These are phyloP conservation scores for Suillus weaverae DNA, from an alignment of 768 basidiomycete species.

Conservation along the genomic window DNA sequence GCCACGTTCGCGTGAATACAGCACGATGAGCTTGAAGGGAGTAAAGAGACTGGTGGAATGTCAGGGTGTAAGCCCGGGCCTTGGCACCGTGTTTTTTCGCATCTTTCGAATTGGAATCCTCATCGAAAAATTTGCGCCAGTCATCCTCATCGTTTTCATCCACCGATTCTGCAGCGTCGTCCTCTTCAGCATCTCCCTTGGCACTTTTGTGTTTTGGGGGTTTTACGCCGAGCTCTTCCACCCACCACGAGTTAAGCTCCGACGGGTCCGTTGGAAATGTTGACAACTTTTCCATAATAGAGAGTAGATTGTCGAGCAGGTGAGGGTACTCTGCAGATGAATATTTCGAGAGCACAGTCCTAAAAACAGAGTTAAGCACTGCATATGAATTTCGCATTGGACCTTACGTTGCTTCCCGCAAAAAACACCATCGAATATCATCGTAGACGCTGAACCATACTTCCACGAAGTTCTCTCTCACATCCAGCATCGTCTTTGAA, in stretches of 20 bases:
- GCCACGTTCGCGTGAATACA: slow-evolving; percentile 82
- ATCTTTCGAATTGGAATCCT: slow-evolving; percentile 43
- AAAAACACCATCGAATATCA: slow-evolving; percentile 88
- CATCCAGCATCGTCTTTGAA: slow-evolving; percentile 53
- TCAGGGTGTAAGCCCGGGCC: slow-evolving; percentile 60
- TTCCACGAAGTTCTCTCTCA: slow-evolving; percentile 61
- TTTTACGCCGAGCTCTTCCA: slow-evolving; percentile 60
- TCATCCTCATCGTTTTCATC: slow-evolving; percentile 51
- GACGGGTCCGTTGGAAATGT: slow-evolving; percentile 72
- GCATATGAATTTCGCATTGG: slow-evolving; percentile 1
- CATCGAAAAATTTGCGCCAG: slow-evolving; percentile 86
- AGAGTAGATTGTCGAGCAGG: slow-evolving; percentile 54
- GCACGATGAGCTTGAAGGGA: slow-evolving; percentile 75
- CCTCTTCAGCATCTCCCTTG: slow-evolving; percentile 41
- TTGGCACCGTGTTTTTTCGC: slow-evolving; percentile 37
- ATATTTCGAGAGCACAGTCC: slow-evolving; percentile 25
- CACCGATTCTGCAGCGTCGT: slow-evolving; percentile 33
- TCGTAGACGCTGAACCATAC: slow-evolving; percentile 78
- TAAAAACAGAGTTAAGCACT: slow-evolving; percentile 9
- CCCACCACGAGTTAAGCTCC: slow-evolving; percentile 80
- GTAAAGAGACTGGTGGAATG: slow-evolving; percentile 76
- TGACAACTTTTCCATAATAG: slow-evolving; percentile 62
- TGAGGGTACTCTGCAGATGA: slow-evolving; percentile 36
- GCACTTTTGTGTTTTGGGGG: slow-evolving; percentile 51
- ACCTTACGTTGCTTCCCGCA: slow-evolving; percentile 71